Conservation (phyloP, 169 alveolate species). For the Haemoproteus tartakovskyi region DNA sequence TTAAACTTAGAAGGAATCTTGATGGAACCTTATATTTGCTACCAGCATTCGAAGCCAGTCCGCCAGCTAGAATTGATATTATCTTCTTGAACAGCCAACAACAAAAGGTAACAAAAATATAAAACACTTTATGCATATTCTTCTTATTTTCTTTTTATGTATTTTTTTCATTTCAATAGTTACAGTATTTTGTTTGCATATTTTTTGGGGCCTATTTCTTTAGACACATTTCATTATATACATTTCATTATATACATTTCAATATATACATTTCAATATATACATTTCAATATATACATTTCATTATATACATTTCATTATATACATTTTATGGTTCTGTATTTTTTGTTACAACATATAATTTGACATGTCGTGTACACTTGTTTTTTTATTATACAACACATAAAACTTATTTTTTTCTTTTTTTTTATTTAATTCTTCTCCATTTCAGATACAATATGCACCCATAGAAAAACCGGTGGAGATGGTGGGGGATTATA, state of each 20-base stretch:
- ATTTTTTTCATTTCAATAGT: background rate
- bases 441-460: conserved; percentile 9
- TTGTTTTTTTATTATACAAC: background rate
- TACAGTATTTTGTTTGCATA: no score
- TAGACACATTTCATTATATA: no score
- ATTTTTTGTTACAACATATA: background rate
- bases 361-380: background rate
- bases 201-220: no score
- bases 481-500: conserved; percentile 20
- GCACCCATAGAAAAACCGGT: conserved; percentile 35
- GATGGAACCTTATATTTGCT: conserved; percentile 72
- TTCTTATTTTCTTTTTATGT: background rate
- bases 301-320: no score
- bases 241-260: no score
- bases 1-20: conserved; percentile 61
- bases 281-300: no score
- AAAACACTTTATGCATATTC: background rate
- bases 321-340: background rate
- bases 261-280: no score
- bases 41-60: conserved; percentile 71
- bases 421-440: background rate
- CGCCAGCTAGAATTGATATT: conserved; percentile 72
- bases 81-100: conserved; percentile 57
- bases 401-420: background rate
- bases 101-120: conserved; percentile 56